Evolutionary conservation across 495 filamentous ascomycete genomes (phyloP), one percentile per base, ranked within the genome.

Genomic region (Talaromyces borbonicus): DNA sequence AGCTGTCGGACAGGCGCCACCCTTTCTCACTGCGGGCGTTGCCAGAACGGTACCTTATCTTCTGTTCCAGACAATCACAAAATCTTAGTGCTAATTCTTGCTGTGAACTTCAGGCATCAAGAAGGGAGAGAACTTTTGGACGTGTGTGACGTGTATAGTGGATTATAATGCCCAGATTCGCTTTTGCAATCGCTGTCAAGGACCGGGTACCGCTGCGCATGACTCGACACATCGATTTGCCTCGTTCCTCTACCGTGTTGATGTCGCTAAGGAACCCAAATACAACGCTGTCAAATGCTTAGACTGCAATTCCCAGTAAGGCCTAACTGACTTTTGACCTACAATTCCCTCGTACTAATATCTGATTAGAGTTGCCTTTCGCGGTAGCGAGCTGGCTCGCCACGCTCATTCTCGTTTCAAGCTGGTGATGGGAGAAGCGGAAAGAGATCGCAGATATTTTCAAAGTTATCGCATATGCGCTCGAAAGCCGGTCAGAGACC

Each of bases 101-200:
- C 19, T 14, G 8, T 1, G 15, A 23, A n/a, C 36, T 15, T 8
- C 22, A 46, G 43, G 43, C 14, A 46, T 46, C 12, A 22, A 25
- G 25, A 46, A 35, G 8, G 19, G 43, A 26, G 24, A 36, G 4
- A 46, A 23, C 12, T 46, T 46, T 16, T 46, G 43, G 43, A 32
- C 43, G 5, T 46, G 43, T 15, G 43, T 46, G 7, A 46, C 43
- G 25, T 46, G 43, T 12, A 32, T 46, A 5, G 30, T 33, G 19
- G 43, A 46, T 5, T 46, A 46, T n/a, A 46, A 46, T 24, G 43
- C 27, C 4, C 43, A 46, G 12, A 46, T 46, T 15, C 43, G 43
- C 1, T 46, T 46, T 23, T 46, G 43, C 16, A 22, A n/a, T 24
- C 30, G 36, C 5, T 46, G 43, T 24, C 43, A 46, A 12, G 30